A percentile compares a stretch with the other conserved stretches of the same genome.
Evolutionary conservation across 257 asterid genomes (phyloP).

Genomic region (Thymus quinquecostatus): DNA sequence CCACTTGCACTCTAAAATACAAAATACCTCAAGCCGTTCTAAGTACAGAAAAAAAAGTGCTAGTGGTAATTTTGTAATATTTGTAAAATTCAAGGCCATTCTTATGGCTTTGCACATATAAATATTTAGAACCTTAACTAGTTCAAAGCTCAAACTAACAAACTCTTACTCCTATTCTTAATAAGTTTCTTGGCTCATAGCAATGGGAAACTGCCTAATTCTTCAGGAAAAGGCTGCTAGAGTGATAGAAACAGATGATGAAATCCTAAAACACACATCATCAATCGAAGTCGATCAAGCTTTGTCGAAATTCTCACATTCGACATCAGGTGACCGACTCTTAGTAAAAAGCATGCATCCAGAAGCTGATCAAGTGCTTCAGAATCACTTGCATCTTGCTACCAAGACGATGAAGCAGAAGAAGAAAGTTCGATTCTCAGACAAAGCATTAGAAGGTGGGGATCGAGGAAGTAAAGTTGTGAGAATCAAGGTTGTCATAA

Average conservation of each 20-base stretch:
- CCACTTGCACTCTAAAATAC: neutral
- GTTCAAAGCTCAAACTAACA: neutral
- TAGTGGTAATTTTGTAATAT: constrained; percentile 39
- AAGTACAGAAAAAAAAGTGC: neutral
- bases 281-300: constrained; percentile 48
- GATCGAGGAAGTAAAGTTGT: constrained; percentile 39
- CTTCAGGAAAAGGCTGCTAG: constrained; percentile 45
- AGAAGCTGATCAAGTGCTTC: constrained; percentile 40
- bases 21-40: neutral
- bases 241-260: constrained; percentile 54
- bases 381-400: constrained; percentile 40
- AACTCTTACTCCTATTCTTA: neutral
- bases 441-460: constrained; percentile 37
- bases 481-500: constrained; percentile 71
- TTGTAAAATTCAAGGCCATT: constrained; percentile 33
- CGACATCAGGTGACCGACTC: constrained; percentile 43
- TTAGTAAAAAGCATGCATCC: constrained; percentile 46
- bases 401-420: constrained; percentile 31
- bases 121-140: constrained; percentile 30
- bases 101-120: constrained; percentile 39
- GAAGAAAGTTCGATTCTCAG: constrained; percentile 41
- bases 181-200: constrained; percentile 5
- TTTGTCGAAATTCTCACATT: constrained; percentile 30
- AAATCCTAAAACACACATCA: constrained; percentile 53
- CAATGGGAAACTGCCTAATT: constrained; percentile 74